Evolutionary conservation across 2,329 filamentous ascomycete species (phyloP), one percentile per base, ranked within the genome.

Genomic region (Colletotrichum trifolii): DNA sequence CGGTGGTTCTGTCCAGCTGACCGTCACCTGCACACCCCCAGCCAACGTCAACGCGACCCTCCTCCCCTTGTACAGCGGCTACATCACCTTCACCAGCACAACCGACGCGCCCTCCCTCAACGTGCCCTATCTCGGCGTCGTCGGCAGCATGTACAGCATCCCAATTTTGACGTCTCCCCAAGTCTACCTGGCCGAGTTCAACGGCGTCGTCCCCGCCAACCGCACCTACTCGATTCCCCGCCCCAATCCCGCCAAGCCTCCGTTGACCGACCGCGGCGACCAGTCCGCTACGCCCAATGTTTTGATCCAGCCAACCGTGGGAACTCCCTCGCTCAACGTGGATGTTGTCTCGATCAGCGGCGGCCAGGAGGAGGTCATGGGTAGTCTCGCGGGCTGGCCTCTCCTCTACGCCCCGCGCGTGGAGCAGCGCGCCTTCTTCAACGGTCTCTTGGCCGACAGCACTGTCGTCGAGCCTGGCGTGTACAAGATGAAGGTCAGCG

Each of bases 401-500:
- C 38, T 62, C 9, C 10, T 17, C 71, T 8, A 54, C 54, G 0
- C 38, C 1, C 33, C 60, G 6, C 60, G 60, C 2, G 11, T 42
- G 2, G 46, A 52, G 1, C 46, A 56, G n/a, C 45, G 53, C 1
- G 60, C 60, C 6, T 62, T 25, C 54, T 87, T 83, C 77, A 79
- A 83, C 48, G 85, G 85, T 5, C 73, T 75, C 52, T 73, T 87
- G 5, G 74, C 75, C 0, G 78, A 82, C 12, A 83, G 83, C 8
- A 76, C 70, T 1, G 85, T 82, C 60, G 83, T 79, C 2, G 80
- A 83, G 0, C 74, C 78, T 0, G 85, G 84, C 6, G 69, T 71
- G 15, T 87, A 88, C 72, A 81, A 80, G 71, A 74, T 87, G 55
- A 75, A 76, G 0, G 76, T 85, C n/a, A 78, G 79, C 57, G 82